Base-by-base conservation (phyloP, 2,329 filamentous ascomycete genomes). In the Xenosphaeropsis pyriputrescens region DNA sequence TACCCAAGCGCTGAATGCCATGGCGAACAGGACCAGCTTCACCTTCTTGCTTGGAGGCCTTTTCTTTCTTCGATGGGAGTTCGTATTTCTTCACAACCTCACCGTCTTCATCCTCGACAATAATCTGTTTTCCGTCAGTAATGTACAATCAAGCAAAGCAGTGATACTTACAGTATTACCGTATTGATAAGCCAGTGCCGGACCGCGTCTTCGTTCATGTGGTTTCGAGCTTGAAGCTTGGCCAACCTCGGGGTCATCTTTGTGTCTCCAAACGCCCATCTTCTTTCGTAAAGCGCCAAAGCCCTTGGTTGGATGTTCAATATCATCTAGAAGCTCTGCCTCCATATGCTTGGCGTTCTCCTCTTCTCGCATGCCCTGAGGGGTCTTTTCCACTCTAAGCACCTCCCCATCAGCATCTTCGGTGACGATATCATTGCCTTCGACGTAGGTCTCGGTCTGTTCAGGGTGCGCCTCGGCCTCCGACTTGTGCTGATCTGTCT, bases 321-420 rank as follows among this genome's bases (percentile, higher is more conserved):
- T 17, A 29, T 31, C 18, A 18, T 54, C 54, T 18, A 59, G 54
- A 37, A 50, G 57, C 5, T 57, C 51, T 4, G 63, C 45, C 36
- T 60, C 51, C 2, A 61, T 41, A 35, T 70, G 61, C 41, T 62
- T 56, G 6, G 52, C 61, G 42, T 65, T 61, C 29, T 61, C 52
- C 38, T 64, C 58, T 16, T 56, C 15, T 59, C 19, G 14, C 37
- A 32, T 9, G 50, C 19, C 34, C 6, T 35, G 32, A 11, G 46
- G 53, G 9, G 56, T 67, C 32, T 71, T 58, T 45, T 78, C 67
- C 0, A 84, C 72, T 14, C 73, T 73, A 5, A 95, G 55, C 2
- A 95, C 88, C 39, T 95, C 88, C 6, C 89, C 89, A 40, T 94
- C 80, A 44, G 78, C 67, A 48, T 93, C 82, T 57, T 96, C 89